Conservation (phyloP, 306 rosid species). For the Quercus glauca region DNA sequence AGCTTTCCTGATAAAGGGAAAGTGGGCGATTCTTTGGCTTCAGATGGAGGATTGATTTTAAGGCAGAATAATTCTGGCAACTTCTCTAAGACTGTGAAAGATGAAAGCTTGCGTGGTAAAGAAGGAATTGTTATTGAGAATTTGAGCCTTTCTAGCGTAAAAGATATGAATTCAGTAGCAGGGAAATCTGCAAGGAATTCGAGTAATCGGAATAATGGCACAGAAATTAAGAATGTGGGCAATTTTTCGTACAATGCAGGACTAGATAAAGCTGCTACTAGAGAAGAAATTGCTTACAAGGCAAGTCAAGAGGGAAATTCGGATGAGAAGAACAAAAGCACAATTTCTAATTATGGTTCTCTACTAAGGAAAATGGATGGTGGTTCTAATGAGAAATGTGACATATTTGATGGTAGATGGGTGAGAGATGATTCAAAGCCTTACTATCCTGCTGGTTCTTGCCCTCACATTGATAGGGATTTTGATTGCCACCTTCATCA, state of each 20-base stretch:
- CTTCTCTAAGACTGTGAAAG: conserved; percentile 12
- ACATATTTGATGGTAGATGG: conserved; percentile 78
- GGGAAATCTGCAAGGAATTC: conserved; percentile 11
- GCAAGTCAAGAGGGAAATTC: conserved; percentile 8
- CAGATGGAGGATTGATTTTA: neutral
- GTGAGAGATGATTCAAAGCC: conserved; percentile 82
- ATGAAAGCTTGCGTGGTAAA: conserved; percentile 28
- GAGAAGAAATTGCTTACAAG: neutral
- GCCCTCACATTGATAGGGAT: conserved; percentile 72
- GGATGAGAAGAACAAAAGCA: conserved; percentile 19
- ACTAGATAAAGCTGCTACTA: neutral
- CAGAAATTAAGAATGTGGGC: conserved; percentile 11
- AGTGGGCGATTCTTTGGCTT: neutral
- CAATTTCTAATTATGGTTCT: conserved; percentile 2
- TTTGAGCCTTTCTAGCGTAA: conserved; percentile 4
- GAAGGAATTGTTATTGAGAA: conserved; percentile 23
- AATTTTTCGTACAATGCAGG: conserved; percentile 11
- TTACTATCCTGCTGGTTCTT: conserved; percentile 79
- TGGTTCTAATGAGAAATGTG: conserved; percentile 47
- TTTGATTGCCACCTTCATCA: conserved; percentile 79
- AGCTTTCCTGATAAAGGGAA: conserved; percentile 25
- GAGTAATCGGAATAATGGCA: conserved; percentile 11
- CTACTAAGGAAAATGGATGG: conserved; percentile 9
- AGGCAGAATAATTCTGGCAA: neutral
- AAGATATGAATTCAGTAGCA: conserved; percentile 9